phyloP scores from a whole-genome alignment of 176 grass and related monocot species.

The Carex littledalei region DNA sequence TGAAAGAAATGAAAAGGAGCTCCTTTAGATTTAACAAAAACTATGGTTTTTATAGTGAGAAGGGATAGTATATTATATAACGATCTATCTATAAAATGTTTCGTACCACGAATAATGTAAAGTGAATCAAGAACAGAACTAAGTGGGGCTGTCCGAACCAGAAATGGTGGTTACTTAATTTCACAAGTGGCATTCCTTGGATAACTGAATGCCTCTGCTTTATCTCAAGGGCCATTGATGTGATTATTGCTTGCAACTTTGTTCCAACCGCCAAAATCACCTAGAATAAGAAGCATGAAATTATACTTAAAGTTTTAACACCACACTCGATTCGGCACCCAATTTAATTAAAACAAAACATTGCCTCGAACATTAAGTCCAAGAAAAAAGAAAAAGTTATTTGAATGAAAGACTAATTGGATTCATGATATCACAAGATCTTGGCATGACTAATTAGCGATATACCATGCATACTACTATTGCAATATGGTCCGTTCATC shows the following conservation, averaged over 20 bases:
- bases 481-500: not conserved
- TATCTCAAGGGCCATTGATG: conserved; percentile 84
- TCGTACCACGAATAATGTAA: conserved; percentile 65
- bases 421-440: not conserved
- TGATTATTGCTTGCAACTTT: conserved; percentile 80
- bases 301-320: not conserved
- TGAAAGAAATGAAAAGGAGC: conserved; percentile 23
- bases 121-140: conserved; percentile 83
- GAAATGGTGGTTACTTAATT: conserved; percentile 69
- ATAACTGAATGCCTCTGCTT: conserved; percentile 48
- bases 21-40: not conserved
- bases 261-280: conserved; percentile 61
- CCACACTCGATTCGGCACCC: not conserved
- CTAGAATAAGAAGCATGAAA: conserved; percentile 25
- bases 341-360: not conserved
- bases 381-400: not conserved
- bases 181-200: conserved; percentile 63
- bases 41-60: not conserved
- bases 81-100: not conserved
- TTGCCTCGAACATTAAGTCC: not conserved
- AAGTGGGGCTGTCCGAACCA: conserved; percentile 72
- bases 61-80: not conserved
- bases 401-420: not conserved
- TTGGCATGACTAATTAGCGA: not conserved
- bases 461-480: not conserved